Base-by-base conservation (phyloP, 1,139 yeast species). In the Geotrichum klebahnii region DNA sequence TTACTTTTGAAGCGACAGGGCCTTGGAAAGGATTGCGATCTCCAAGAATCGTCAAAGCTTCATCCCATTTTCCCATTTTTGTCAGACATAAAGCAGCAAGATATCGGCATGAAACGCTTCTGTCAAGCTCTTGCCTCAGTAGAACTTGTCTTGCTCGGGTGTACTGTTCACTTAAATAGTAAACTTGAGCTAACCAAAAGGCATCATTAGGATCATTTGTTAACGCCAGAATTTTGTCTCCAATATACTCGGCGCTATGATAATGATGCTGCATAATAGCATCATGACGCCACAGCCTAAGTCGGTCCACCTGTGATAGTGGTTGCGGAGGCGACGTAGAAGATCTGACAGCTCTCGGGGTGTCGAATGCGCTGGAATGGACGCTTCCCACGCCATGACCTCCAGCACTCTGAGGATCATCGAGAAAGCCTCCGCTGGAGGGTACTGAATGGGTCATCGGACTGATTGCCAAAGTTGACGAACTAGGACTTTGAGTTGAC, bases 101-200 rank as follows among this genome's bases (percentile, higher is more conserved):
- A 61, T 89, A 90, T 35, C 95, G 71, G 66, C 97, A 90, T 58
- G 86, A 79, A 2, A 87, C 84, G 51, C 76, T 74, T 10, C 78
- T 68, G 20, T 69, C 75, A 42, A 75, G 61, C 47, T 68, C 62
- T 19, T 56, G 64, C 42, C 70, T 67, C 31, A 72, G 61, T 14
- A 80, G 65, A 44, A 90, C 68, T 58, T 81, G 82, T 51, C 87
- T 79, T 2, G 96, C 97, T 39, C 97, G 73, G 35, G 84, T 77
- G 64, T 80, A 89, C 62, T 86, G 81, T 10, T 94, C 92, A 55
- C 80, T 77, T 47, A 77, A 72, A 66, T 81, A 87, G 64, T 84
- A 82, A 1, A 86, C 95, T 67, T 92, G 96, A 0, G 96, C 97
- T 39, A 92, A 73, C 97, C 97, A 92, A 66, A 89, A 90, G 12